Evolutionary conservation across 1,284 basidiomycete genomes (phyloP), one percentile per base, ranked within the genome.

Genomic region (Ustilago esculenta): DNA sequence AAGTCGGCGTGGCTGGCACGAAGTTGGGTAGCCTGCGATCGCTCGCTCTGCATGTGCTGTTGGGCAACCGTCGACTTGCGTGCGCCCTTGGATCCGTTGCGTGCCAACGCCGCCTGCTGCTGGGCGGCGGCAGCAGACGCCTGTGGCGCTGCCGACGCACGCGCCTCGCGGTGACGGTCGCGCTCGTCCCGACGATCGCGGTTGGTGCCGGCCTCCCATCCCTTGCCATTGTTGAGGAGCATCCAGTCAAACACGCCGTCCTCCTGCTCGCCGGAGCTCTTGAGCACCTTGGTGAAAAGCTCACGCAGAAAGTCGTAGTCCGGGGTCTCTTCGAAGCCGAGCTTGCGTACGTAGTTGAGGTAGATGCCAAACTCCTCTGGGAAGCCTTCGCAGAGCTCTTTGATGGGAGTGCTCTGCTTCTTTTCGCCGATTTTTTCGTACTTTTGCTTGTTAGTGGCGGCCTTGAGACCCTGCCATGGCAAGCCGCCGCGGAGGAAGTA

Each of bases 401-500:
- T 93, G 83, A 96, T 95, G 11, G 91, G 90, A 17, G 94, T 96
- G 43, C 90, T 91, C 85, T 96, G 93, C 86, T 97, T 97, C 88
- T 97, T 97, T 86, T 97, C 94, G 64, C 93, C 93, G 82, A 97
- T 97, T 86, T 95, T 96, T 85, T 97, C 94, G 84, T 96, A 97
- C 86, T 96, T 96, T 85, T 95, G 92, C 86, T 96, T 96, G 86
- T 96, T 95, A 60, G 92, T 96, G 18, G 92, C 92, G 34, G 92
- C 94, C 84, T 95, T 96, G 72, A 97, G 88, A 49, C 94, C 94
- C 82, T 97, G 94, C 94, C 93, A 97, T 24, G 94, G 94, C 44
- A 96, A 83, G 63, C 92, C 82, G 29, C 94, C 94, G 50, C 94
- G 88, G 44, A 96, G 84, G 84, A 97, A 96, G 85, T 97, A 97